Evolutionary conservation across 306 rosid species (phyloP), one percentile per base, ranked within the genome.

Genomic region (Cucurbita maxima): DNA sequence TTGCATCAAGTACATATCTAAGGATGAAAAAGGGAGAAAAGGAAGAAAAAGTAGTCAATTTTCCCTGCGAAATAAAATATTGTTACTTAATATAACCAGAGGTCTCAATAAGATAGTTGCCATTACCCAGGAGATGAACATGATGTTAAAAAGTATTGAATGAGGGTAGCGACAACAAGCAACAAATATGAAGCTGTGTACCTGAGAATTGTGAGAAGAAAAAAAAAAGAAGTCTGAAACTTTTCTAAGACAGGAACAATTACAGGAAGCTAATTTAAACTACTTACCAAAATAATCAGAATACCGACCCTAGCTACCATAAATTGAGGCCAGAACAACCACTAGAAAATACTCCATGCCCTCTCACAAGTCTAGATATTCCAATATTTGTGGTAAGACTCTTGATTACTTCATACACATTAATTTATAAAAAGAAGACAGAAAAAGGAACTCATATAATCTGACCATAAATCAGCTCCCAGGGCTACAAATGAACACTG

Each of bases 81-180:
- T 58, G 50, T 62, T 47, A 69, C 10, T 40, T 57, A 37, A 36
- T 38, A 37, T 74, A 73, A 75, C 76, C 68, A 58, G 74, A 9
- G 61, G 75, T 66, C 45, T 48, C 66, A 43, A 64, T 75, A 61
- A 80, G 37, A 78, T 37, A 57, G 69, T 58, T 50, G 43, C 77
- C 76, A 53, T 81, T 91, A 94, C 99, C 99, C 99, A 5, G 99
- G 99, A 70, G 97, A 89, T 71, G 99, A 86, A 80, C 84, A 14
- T 54, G 96, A 86, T 58, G 97, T 86, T 66, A 83, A 76, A 34
- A 89, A 91, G 86, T 94, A 91, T 63, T 89, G 99, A 75, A 82
- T 73, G 80, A 94, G 81, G 16, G 97, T 85, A 74, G 79, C 83
- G 75, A 82, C 78, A 77, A 81, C 82, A 58, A 94, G 88, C 86